Evolutionary conservation across 2,329 filamentous ascomycete genomes (phyloP), one percentile per base, ranked within the genome.

Genomic region (Ascochyta viciae-villosae): DNA sequence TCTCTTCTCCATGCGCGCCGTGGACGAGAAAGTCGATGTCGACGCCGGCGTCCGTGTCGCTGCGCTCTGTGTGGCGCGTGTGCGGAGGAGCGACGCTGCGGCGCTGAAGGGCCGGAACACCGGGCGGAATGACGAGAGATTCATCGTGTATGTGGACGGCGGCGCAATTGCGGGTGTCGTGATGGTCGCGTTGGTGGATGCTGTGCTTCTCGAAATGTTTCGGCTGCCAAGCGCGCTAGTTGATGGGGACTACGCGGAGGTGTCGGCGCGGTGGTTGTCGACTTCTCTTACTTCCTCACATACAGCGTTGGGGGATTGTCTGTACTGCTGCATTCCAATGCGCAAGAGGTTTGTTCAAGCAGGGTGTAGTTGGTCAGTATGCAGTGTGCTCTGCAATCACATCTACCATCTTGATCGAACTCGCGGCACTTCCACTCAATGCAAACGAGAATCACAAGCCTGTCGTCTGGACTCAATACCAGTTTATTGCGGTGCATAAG

Each of bases 1-100:
- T 1, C 72, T 47, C 57, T 73, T 72, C 48, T 68, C 60, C 29
- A 74, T 33, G 7, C 50, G 61, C 7, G 67, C 46, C 40, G 72
- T 74, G 2, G 72, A 65, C 40, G 72, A 73, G 61, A 75, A 75
- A 40, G 57, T 42, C 1, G 67, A 65, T 55, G 63, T 59, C 23
- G 47, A 38, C 37, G 60, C 57, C 6, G 57, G 55, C 43, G 49
- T 54, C 54, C 45, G 55, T 54, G 50, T 58, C 16, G 57, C 54
- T n/a, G 55, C 40, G 53, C 57, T 58, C 66, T 61, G 58, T 45
- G 60, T 34, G 41, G 57, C 54, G 6, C 62, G 39, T 35, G 57
- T 56, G 22, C 62, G 50, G 45, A 57, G 57, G 37, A 56, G 19
- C 6, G 53, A 42, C 26, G 53, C 42, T 3, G 58, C 47, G 33